Evolutionary conservation across 768 basidiomycete species (phyloP), one percentile per base, ranked within the genome.

Genomic region (Podaxis mareebaensis): DNA sequence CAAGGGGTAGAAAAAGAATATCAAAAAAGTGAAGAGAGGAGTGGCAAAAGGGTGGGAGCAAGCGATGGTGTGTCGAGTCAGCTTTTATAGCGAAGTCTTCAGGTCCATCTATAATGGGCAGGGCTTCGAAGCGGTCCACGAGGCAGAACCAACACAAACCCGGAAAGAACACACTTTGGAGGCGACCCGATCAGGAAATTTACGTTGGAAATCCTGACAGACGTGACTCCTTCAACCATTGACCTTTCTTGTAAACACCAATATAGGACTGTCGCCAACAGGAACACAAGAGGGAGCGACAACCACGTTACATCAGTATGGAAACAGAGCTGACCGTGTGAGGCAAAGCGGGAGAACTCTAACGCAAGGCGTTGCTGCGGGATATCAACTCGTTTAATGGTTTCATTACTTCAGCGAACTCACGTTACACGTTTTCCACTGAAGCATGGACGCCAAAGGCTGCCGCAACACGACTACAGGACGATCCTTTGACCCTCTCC

Each of bases 81-180:
- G 42, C 13, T 52, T 51, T 60, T 52, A 60, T 60, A 59, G 49
- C 33, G 44, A 49, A 39, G 61, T 56, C 53, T 39, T 17, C 53
- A 62, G 39, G 26, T 44, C 52, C 53, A 49, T 48, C 61, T 62
- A 62, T 62, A 55, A 55, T 38, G 20, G 61, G 61, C 20, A 46
- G 46, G 44, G 24, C 24, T 48, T 62, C 53, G 61, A 62, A 56
- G 53, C 54, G 39, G 42, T 61, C 20, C 61, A 62, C 61, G 61
- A 62, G 61, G 61, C 61, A 48, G 53, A 42, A 12, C 54, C 53
- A 62, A 24, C 15, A 62, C 61, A 62, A 52, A 53, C 51, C 49
- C 51, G 51, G 51, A 60, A 55, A 56, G 42, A 54, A 15, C 39
- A 60, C 49, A 51, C 26, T 22, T 28, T 24, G 15, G 10, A 11